Base-by-base conservation (phyloP, 1,284 basidiomycete species). In the Leccinum pachyderme region DNA sequence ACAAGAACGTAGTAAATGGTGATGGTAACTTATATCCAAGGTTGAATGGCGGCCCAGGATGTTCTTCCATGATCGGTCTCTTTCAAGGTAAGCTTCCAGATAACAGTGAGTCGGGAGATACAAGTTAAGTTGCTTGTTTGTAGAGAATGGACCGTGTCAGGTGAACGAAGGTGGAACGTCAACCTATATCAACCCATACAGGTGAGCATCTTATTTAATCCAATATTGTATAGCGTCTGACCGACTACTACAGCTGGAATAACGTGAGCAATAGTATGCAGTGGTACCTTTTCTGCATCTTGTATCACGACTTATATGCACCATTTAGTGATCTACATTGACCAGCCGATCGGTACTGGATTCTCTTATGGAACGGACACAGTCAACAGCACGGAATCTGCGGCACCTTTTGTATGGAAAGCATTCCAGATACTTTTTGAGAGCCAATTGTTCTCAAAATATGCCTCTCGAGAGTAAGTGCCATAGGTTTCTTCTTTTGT, bases 331-430 rank as follows among this genome's bases (percentile, higher is more conserved):
- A 83, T 91, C 47, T 89, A 88, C 63, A 83, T 90, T 50, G 87
- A 89, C 66, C 87, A 91, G 67, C 88, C 88, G 1, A 83, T 87
- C 51, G 83, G 82, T 0, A 81, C 83, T 5, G 85, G 85, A 3
- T 86, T 86, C 65, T 87, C 84, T 5, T 82, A 79, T 54, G 84
- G 85, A 3, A 77, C 69, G 0, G 78, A 82, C 53, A 75, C 76
- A 0, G 77, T 76, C 22, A 81, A 82, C 59, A 84, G 81, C 65
- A 86, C 84, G 0, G 63, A 76, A 47, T 59, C 79, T 28, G 75
- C 76, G 0, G 75, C 78, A 1, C 72, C 75, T 0, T 77, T 77
- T 22, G 76, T 86, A 11, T 87, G 85, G 84, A 72, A 75, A 43
- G 81, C 81, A 0, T 80, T 90, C 69, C 88, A 91, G 60, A 70